Evolutionary conservation across 306 rosid species (phyloP), one percentile per base, ranked within the genome.

Genomic region (Corylus avellana): DNA sequence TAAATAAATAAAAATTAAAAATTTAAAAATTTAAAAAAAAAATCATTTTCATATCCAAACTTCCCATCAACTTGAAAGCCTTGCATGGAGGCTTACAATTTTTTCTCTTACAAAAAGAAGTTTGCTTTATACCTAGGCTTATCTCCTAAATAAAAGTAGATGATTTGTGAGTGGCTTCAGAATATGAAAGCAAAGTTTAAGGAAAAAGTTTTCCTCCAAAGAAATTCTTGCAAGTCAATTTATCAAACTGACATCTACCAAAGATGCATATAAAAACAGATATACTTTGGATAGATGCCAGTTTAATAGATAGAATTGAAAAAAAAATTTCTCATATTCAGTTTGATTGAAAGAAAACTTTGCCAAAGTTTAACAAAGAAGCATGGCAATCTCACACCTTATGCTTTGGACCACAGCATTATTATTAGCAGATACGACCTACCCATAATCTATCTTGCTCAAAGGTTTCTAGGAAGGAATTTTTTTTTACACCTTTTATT

Each of bases 121-220:
- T 39, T 39, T 39, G 44, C 44, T 39, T 39, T 39, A 39, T 39
- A 39, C 5, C 44, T 39, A 3, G 0, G 5, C 44, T 39, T 39
- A 39, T 39, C 44, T 39, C 44, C 44, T 39, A 3, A 39, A 39
- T 39, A 39, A 42, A 25, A 59, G 27, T 59, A 20, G 50, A 27
- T 27, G 12, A 49, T 9, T 20, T 16, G 53, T 58, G 46, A 29
- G 59, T 47, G 22, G 35, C 57, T 42, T 81, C 66, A 25, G 46
- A 76, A 62, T 61, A 76, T 42, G 61, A 70, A 77, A 76, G 74
- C n/a, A 72, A 48, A 76, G 17, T 46, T 13, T 53, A 11, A 59
- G 22, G 0, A 59, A 3, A 32, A 32, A 32, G 35, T 32, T 22
- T 22, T 22, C 25, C 25, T 22, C 25, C 25, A 22, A 22, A 22